These are phyloP conservation scores for Curvularia hawaiiensis DNA, from an alignment of 2,329 filamentous ascomycete species.

Conservation along the genomic window DNA sequence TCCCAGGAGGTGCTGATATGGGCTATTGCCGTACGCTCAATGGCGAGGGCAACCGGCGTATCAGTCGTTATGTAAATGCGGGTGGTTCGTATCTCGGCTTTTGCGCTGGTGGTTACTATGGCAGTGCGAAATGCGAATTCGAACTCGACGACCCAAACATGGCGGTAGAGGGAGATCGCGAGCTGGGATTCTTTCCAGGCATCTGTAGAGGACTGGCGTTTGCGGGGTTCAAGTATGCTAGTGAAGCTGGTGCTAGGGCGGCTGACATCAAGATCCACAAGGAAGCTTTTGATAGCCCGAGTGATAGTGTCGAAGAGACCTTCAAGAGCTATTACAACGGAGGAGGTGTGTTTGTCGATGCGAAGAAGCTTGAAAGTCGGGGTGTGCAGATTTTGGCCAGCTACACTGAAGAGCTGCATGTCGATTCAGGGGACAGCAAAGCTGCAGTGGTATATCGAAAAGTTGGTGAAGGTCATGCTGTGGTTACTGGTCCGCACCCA, in stretches of 20 bases:
- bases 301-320: constrained; percentile 60
- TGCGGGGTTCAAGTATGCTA: constrained; percentile 86
- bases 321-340: constrained; percentile 92
- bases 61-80: constrained; percentile 81
- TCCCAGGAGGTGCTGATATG: constrained; percentile 93
- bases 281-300: constrained; percentile 57
- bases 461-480: constrained; percentile 76
- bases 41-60: constrained; percentile 82
- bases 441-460: constrained; percentile 85
- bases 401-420: constrained; percentile 75
- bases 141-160: constrained; percentile 81
- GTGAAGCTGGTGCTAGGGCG: constrained; percentile 81
- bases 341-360: constrained; percentile 89
- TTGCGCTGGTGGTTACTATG: constrained; percentile 95
- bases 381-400: constrained; percentile 82
- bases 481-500: constrained; percentile 89
- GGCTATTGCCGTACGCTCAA: constrained; percentile 89
- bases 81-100: constrained; percentile 89
- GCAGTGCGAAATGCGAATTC: constrained; percentile 80
- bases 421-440: constrained; percentile 73
- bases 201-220: constrained; percentile 86
- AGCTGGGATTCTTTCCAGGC: constrained; percentile 87
- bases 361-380: constrained; percentile 62
- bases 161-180: constrained; percentile 83
- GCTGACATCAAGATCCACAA: constrained; percentile 69